phyloP scores from a whole-genome alignment of 1,284 basidiomycete genomes.

The Omphalotus olearius region DNA sequence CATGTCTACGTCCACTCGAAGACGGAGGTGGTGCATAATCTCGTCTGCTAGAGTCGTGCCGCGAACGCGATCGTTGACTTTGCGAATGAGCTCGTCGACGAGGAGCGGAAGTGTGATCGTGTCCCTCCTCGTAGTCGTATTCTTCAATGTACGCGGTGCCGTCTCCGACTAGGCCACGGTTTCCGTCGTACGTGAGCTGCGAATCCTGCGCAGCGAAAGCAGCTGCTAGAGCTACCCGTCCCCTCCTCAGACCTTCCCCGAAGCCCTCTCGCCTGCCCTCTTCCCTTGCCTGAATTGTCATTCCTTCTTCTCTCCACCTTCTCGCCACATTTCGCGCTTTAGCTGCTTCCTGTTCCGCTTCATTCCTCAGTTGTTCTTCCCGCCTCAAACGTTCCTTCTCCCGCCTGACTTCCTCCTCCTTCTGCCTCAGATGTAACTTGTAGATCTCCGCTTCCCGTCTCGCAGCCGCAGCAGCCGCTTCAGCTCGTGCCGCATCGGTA shows the following conservation, averaged over 20 bases:
- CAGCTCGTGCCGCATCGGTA: background rate
- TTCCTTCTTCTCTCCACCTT: slow-evolving; percentile 9
- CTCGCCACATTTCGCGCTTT: slow-evolving; percentile 6
- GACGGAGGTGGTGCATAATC: background rate
- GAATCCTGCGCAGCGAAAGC: background rate
- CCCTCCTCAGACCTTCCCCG: slow-evolving; percentile 8
- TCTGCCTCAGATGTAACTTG: slow-evolving; percentile 3
- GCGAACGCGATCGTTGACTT: background rate
- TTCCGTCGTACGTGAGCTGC: background rate
- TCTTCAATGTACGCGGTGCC: slow-evolving; percentile 12
- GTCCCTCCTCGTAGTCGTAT: background rate
- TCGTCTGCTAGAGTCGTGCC: background rate
- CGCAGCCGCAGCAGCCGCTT: slow-evolving; percentile 5
- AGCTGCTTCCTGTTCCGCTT: slow-evolving; percentile 8
- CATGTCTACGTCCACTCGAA: background rate
- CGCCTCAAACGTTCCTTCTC: slow-evolving; percentile 1
- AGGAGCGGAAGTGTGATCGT: background rate
- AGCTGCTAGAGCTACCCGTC: slow-evolving; percentile 3
- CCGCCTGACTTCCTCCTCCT: background rate
- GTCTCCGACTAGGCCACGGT: slow-evolving; percentile 6
- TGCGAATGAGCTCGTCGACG: background rate
- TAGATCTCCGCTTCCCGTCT: slow-evolving; percentile 6
- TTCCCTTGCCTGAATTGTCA: slow-evolving; percentile 3
- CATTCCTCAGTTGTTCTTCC: slow-evolving; percentile 2
- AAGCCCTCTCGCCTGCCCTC: slow-evolving; percentile 5